Conservation (phyloP, 257 asterid genomes). For the Orobanche coerulescens region DNA sequence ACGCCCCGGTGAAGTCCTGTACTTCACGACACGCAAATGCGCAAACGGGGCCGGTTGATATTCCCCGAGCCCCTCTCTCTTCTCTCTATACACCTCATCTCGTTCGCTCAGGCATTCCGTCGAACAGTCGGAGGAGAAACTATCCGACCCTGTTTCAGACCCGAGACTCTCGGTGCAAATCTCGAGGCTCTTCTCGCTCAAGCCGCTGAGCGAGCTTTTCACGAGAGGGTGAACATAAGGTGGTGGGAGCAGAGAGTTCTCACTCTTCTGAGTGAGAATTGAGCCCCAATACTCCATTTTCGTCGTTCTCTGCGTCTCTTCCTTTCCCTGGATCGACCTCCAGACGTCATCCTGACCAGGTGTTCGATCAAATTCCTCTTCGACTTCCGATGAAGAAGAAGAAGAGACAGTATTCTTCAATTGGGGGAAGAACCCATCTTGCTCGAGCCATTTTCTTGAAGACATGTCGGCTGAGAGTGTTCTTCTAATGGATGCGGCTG, state of each 20-base stretch:
- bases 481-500: conserved; percentile 44
- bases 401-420: conserved; percentile 28
- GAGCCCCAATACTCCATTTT: conserved; percentile 34
- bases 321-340: conserved; percentile 39
- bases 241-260: conserved; percentile 23
- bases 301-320: conserved; percentile 10
- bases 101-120: conserved; percentile 26
- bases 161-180: conserved; percentile 89
- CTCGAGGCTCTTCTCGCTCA: conserved; percentile 65
- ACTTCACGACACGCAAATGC: conserved; percentile 33
- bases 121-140: conserved; percentile 31
- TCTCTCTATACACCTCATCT: conserved; percentile 23
- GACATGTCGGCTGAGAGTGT: conserved; percentile 61
- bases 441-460: conserved; percentile 44
- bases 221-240: conserved; percentile 57
- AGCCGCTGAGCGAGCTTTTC: conserved; percentile 36
- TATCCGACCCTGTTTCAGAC: conserved; percentile 77
- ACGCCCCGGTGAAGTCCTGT: conserved; percentile 34
- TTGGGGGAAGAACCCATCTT: conserved; percentile 32
- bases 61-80: not conserved
- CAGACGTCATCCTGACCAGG: conserved; percentile 46
- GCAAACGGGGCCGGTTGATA: conserved; percentile 8
- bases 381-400: conserved; percentile 25
- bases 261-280: conserved; percentile 36
- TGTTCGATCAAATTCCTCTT: conserved; percentile 17